phyloP scores from a whole-genome alignment of 2,329 filamentous ascomycete genomes.

The Simplicillium aogashimaense region DNA sequence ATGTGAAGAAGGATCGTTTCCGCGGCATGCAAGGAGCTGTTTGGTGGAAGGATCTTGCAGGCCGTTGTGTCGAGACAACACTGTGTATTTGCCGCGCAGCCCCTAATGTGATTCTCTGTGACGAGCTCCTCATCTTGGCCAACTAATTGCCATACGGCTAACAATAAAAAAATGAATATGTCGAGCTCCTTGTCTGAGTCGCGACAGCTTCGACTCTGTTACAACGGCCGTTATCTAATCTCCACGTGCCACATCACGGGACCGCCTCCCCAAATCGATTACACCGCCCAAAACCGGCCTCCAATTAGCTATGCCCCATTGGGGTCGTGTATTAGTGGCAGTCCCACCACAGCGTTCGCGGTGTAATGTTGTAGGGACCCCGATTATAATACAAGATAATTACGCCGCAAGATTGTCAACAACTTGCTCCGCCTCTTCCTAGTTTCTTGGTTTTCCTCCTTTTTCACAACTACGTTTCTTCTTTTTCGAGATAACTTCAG shows the following conservation, averaged over 20 bases:
- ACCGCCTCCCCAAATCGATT: neutral
- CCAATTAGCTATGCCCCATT: slow-evolving; percentile 13
- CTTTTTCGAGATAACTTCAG: neutral
- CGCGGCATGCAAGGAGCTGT: slow-evolving; percentile 35
- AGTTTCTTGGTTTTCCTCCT: slow-evolving; percentile 3
- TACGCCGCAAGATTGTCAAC: neutral
- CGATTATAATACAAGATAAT: neutral
- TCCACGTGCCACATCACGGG: slow-evolving; percentile 9
- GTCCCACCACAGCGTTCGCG: too few species aligned
- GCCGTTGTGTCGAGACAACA: slow-evolving; percentile 10
- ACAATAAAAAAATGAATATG: neutral
- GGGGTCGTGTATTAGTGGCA: slow-evolving; percentile 7
- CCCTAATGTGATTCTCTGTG: slow-evolving; percentile 21
- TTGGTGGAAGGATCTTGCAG: slow-evolving; percentile 33
- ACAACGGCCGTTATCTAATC: slow-evolving; percentile 7
- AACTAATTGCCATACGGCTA: neutral
- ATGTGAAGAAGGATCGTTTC: slow-evolving; percentile 56
- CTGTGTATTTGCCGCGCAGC: slow-evolving; percentile 18
- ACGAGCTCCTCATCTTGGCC: slow-evolving; percentile 21
- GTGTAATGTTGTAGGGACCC: too few species aligned
- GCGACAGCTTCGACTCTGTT: neutral
- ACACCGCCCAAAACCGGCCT: slow-evolving; percentile 1
- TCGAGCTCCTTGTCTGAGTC: neutral
- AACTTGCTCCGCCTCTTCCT: slow-evolving; percentile 1
- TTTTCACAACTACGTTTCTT: slow-evolving; percentile 1